phyloP scores from a whole-genome alignment of 768 basidiomycete species.

The Calocera viscosa region DNA sequence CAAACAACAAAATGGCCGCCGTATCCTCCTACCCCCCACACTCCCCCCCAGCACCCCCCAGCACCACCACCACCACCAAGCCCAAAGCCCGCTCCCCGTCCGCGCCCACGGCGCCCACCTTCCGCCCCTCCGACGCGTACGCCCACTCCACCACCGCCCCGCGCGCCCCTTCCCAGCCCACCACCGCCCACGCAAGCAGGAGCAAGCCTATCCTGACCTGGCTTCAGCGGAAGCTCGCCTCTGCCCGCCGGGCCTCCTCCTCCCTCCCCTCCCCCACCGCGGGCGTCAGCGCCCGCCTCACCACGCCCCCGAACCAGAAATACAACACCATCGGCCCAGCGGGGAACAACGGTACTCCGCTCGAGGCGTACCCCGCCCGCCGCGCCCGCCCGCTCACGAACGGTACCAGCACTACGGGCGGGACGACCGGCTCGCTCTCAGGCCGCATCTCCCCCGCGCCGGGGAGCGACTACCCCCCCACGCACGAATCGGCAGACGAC shows the following conservation, averaged over 20 bases:
- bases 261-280: background rate
- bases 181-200: background rate
- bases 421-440: conserved; percentile 4
- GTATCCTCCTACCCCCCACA: background rate
- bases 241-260: background rate
- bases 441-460: conserved; percentile 7
- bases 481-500: conserved; percentile 58
- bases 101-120: no score
- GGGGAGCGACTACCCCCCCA: background rate
- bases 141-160: background rate
- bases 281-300: background rate
- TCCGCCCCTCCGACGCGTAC: background rate
- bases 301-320: background rate
- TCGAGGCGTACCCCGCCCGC: background rate
- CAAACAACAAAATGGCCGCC: no score
- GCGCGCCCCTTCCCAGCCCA: background rate
- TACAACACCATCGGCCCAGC: background rate
- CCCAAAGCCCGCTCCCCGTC: no score
- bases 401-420: background rate
- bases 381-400: background rate
- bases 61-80: no score
- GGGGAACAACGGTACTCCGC: background rate
- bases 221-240: conserved; percentile 69
- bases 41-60: no score
- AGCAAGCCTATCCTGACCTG: conserved; percentile 82